phyloP scores from a whole-genome alignment of 208 protist species.

The Wallacemonas rigidus region DNA sequence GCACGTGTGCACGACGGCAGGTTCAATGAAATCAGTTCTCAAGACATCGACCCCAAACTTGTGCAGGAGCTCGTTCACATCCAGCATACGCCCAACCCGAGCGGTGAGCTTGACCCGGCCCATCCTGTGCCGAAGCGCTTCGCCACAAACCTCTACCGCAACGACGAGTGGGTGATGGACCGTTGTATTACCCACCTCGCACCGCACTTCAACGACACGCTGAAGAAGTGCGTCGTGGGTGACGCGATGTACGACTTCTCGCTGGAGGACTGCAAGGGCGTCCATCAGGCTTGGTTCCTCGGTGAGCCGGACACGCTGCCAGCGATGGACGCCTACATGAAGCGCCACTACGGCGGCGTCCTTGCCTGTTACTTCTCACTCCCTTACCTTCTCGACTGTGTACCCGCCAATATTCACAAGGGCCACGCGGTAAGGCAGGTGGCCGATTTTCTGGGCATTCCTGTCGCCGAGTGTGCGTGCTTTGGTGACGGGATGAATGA shows the following conservation, averaged over 20 bases:
- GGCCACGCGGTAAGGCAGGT: slow-evolving; percentile 34
- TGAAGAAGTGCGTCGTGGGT: slow-evolving; percentile 20
- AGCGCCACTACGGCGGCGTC: slow-evolving; percentile 6
- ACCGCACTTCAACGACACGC: slow-evolving; percentile 22
- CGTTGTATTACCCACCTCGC: not conserved
- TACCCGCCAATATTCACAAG: slow-evolving; percentile 29
- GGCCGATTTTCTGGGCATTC: slow-evolving; percentile 14
- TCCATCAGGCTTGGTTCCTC: slow-evolving; percentile 18
- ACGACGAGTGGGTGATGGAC: slow-evolving; percentile 38
- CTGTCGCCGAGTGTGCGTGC: slow-evolving; percentile 14
- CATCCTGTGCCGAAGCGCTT: slow-evolving; percentile 4
- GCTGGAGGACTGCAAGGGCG: slow-evolving; percentile 5
- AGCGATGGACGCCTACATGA: slow-evolving; percentile 20
- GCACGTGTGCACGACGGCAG: slow-evolving; percentile 37
- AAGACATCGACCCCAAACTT: slow-evolving; percentile 34
- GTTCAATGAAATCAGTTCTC: slow-evolving; percentile 32
- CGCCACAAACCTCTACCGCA: slow-evolving; percentile 28
- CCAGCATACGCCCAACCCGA: not conserved
- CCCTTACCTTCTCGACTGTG: slow-evolving; percentile 27
- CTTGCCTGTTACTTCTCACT: slow-evolving; percentile 23
- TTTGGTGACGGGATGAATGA: slow-evolving; percentile 49
- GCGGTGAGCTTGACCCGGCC: not conserved
- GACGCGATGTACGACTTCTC: slow-evolving; percentile 13
- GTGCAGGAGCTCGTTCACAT: slow-evolving; percentile 32
- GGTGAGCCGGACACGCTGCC: slow-evolving; percentile 14